Conservation (phyloP, 768 basidiomycete genomes). For the Fomitopsis pulvina region DNA sequence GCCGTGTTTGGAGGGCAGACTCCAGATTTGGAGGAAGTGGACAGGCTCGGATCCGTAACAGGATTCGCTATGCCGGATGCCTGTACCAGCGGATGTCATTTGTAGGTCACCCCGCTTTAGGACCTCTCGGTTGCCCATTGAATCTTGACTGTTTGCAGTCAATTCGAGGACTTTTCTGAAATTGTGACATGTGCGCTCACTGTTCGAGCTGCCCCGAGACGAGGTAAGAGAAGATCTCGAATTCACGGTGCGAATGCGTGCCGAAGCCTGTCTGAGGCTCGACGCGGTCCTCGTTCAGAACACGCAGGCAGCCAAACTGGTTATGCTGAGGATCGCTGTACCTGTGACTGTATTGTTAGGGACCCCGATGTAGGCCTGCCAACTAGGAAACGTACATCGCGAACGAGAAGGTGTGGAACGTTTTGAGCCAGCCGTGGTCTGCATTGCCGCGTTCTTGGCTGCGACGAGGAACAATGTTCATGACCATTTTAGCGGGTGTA, state of each 20-base stretch:
- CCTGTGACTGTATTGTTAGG: constrained; percentile 26
- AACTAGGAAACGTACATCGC: constrained; percentile 41
- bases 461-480: constrained; percentile 28
- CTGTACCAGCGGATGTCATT: constrained; percentile 87
- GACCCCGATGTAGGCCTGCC: background rate
- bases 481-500: background rate
- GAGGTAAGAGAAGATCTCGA: constrained; percentile 90
- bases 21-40: constrained; percentile 73
- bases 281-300: constrained; percentile 94
- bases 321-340: constrained; percentile 57
- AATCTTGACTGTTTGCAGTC: constrained; percentile 59
- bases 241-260: constrained; percentile 75
- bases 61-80: constrained; percentile 79
- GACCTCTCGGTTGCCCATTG: constrained; percentile 86
- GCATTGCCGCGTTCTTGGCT: constrained; percentile 40
- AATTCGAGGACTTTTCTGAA: no score
- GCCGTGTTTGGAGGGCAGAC: constrained; percentile 35
- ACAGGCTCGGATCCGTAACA: constrained; percentile 40
- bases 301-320: constrained; percentile 68
- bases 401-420: constrained; percentile 71
- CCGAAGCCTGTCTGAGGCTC: constrained; percentile 74
- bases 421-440: constrained; percentile 51
- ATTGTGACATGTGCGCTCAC: constrained; percentile 44
- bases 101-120: constrained; percentile 87
- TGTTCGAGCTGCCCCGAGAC: constrained; percentile 76